These are phyloP conservation scores for Tylopilus rubrobrunneus DNA, from an alignment of 768 basidiomycete genomes.

Conservation along the genomic window DNA sequence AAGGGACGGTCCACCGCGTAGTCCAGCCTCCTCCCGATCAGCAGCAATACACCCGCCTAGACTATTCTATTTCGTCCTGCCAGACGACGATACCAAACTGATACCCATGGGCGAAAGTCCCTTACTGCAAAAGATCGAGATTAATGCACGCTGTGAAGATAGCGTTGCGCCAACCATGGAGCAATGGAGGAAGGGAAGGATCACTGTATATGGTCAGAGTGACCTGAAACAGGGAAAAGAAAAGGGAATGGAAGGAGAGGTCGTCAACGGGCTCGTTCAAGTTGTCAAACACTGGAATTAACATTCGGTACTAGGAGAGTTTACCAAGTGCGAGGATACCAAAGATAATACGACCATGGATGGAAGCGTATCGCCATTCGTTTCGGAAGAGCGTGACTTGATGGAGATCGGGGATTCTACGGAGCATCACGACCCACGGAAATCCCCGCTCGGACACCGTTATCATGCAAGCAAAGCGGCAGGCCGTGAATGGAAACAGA, in stretches of 20 bases:
- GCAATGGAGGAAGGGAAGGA: slow-evolving; percentile 49
- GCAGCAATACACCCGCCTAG: slow-evolving; percentile 47
- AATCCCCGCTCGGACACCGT: too few species aligned
- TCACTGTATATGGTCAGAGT: slow-evolving; percentile 47
- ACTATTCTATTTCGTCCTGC: slow-evolving; percentile 53
- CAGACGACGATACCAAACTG: slow-evolving; percentile 48
- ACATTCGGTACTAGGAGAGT: neutral
- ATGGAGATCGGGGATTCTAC: too few species aligned
- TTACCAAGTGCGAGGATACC: too few species aligned
- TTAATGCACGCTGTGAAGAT: slow-evolving; percentile 36
- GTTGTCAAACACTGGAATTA: slow-evolving; percentile 57
- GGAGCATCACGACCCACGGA: too few species aligned
- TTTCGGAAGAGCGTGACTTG: too few species aligned
- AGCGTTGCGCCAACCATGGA: slow-evolving; percentile 48
- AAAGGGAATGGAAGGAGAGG: slow-evolving; percentile 49
- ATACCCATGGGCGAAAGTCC: slow-evolving; percentile 45
- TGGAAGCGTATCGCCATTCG: too few species aligned
- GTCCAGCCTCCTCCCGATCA: slow-evolving; percentile 58
- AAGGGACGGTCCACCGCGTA: slow-evolving; percentile 60
- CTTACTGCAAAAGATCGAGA: slow-evolving; percentile 43
- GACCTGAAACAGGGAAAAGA: slow-evolving; percentile 39
- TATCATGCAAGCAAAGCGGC: too few species aligned
- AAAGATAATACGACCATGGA: too few species aligned
- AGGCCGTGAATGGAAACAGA: too few species aligned
- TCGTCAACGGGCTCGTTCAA: slow-evolving; percentile 42